phyloP scores from a whole-genome alignment of 306 rosid genomes.

The Pterocarpus santalinus region DNA sequence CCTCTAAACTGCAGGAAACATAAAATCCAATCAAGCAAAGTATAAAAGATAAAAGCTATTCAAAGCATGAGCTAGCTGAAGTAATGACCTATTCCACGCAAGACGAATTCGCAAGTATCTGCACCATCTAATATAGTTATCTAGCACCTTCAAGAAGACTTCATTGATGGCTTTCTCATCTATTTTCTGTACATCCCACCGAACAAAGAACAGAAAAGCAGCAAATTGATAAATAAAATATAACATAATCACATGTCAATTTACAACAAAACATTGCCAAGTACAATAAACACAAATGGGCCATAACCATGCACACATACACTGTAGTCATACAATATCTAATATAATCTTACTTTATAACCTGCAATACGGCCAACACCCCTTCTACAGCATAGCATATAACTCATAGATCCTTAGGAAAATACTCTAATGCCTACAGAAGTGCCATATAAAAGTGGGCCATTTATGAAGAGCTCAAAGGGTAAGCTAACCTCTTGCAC shows the following conservation, averaged over 20 bases:
- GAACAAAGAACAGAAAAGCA: conserved; percentile 31
- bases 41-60: conserved; percentile 34
- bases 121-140: conserved; percentile 94
- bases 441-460: neutral
- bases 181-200: conserved; percentile 70
- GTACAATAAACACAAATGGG: neutral
- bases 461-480: neutral
- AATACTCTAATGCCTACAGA: neutral
- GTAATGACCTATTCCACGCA: conserved; percentile 90
- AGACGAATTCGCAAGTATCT: conserved; percentile 81
- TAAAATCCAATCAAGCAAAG: conserved; percentile 44
- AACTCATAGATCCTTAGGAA: neutral
- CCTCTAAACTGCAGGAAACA: conserved; percentile 76
- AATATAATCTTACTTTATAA: neutral
- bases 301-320: neutral
- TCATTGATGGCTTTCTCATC: conserved; percentile 87
- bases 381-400: conserved; percentile 23
- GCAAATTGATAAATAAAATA: neutral
- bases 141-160: conserved; percentile 87
- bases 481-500: neutral
- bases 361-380: neutral
- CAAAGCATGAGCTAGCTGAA: conserved; percentile 46
- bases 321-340: neutral
- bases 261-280: conserved; percentile 10
- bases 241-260: neutral